Conservation (phyloP, 2,329 filamentous ascomycete genomes). For the Paraphoma sp. region DNA sequence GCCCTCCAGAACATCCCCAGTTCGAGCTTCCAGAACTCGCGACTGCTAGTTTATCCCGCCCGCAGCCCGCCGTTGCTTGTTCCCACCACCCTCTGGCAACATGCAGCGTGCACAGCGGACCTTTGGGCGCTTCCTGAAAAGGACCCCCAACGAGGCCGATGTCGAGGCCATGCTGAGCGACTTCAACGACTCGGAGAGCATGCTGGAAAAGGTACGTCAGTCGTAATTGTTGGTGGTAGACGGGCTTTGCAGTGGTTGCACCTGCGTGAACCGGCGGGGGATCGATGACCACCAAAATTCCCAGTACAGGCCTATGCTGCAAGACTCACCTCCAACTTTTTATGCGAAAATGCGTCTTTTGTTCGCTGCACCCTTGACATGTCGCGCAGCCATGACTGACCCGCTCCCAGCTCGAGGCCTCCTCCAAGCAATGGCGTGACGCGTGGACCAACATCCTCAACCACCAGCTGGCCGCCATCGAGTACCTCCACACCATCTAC, state of each 20-base stretch:
- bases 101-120: conserved; percentile 78
- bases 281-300: conserved; percentile 1
- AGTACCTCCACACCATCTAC: conserved; percentile 76
- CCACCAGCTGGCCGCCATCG: conserved; percentile 70
- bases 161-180: conserved; percentile 77
- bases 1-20: conserved; percentile 2
- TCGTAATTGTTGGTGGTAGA: not conserved
- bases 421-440: conserved; percentile 77
- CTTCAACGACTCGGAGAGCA: conserved; percentile 79
- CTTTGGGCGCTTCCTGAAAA: conserved; percentile 74
- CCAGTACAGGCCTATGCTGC: not conserved
- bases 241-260: not conserved
- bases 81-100: conserved; percentile 36
- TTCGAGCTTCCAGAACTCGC: conserved; percentile 1
- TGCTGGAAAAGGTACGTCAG: conserved; percentile 70
- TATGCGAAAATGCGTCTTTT: too few relatives aligned
- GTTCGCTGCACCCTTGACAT: not conserved
- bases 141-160: conserved; percentile 77
- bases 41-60: not conserved
- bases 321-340: not conserved
- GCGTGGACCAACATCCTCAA: conserved; percentile 76
- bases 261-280: conserved; percentile 26
- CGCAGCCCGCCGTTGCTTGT: conserved; percentile 13
- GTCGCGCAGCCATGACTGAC: conserved; percentile 2
- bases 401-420: conserved; percentile 70